Conservation (phyloP, 305 asterid genomes). For the Solanum chacoense region DNA sequence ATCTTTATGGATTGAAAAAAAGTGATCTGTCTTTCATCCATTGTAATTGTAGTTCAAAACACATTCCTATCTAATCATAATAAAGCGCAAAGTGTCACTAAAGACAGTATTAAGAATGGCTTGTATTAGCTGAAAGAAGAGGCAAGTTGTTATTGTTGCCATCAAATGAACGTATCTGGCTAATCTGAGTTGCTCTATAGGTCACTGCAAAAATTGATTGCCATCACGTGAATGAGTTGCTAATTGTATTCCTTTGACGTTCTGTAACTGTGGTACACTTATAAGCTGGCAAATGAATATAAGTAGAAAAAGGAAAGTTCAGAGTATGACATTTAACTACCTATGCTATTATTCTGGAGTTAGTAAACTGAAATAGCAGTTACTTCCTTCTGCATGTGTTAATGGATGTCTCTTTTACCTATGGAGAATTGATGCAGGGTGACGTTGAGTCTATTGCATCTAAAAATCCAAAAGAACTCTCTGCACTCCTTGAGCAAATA, state of each 20-base stretch:
- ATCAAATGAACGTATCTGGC: not conserved
- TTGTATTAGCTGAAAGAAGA: not conserved
- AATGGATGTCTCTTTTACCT: not conserved
- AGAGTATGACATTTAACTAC: not conserved
- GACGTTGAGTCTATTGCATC: constrained; percentile 98
- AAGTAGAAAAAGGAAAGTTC: not conserved
- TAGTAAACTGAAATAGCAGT: not conserved
- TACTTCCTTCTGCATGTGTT: not conserved
- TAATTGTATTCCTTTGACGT: not conserved
- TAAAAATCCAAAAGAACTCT: constrained; percentile 86
- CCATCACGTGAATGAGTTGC: not conserved
- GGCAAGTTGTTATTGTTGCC: not conserved
- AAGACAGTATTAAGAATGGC: not conserved
- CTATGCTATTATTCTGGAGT: not conserved
- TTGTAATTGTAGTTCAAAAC: not conserved
- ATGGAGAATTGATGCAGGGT: constrained; percentile 46
- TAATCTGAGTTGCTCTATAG: not conserved
- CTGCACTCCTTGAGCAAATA: constrained; percentile 82
- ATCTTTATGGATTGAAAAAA: not conserved
- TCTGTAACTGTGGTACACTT: not conserved
- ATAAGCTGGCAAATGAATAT: not conserved
- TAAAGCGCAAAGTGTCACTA: not conserved
- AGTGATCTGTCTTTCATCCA: not conserved
- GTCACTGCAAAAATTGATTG: not conserved
- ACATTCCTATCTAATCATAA: not conserved